These are phyloP conservation scores for Arachis hypogaea DNA, from an alignment of 306 rosid genomes.

Conservation along the genomic window DNA sequence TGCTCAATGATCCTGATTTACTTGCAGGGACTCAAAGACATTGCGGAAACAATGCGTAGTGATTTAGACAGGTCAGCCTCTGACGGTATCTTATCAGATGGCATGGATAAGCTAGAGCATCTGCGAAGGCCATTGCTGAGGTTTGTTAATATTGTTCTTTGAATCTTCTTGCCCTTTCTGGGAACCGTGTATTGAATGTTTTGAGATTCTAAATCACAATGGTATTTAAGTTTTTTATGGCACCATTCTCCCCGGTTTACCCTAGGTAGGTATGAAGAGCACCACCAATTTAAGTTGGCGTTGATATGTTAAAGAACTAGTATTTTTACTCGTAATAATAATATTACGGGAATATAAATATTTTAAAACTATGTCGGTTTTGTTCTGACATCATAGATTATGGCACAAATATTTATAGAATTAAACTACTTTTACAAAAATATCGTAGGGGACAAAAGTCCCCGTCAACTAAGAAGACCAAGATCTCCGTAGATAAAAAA, in stretches of 20 bases:
- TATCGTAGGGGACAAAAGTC: too few relatives aligned
- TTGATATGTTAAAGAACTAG: neutral
- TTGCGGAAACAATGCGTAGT: constrained; percentile 48
- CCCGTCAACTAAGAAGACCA: too few relatives aligned
- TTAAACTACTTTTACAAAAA: too few relatives aligned
- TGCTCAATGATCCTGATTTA: constrained; percentile 27
- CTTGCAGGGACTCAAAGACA: constrained; percentile 83
- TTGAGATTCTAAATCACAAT: neutral
- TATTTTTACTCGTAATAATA: too few relatives aligned
- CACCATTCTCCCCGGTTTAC: constrained; percentile 2
- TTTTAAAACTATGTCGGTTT: too few relatives aligned
- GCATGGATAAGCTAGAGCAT: constrained; percentile 45
- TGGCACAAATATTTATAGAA: too few relatives aligned
- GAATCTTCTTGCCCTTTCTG: neutral
- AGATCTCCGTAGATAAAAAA: too few relatives aligned
- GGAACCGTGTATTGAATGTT: neutral
- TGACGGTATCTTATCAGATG: constrained; percentile 48
- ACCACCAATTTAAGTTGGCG: constrained; percentile 5
- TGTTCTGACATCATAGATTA: too few relatives aligned
- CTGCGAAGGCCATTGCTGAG: constrained; percentile 54
- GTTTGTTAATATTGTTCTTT: constrained; percentile 48
- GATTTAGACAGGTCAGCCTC: constrained; percentile 43
- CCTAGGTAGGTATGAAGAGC: neutral
- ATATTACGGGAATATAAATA: too few relatives aligned
- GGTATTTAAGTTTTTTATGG: neutral